Evolutionary conservation across 2,329 filamentous ascomycete genomes (phyloP), one percentile per base, ranked within the genome.

Genomic region (Aotearoamyces nothofagi): DNA sequence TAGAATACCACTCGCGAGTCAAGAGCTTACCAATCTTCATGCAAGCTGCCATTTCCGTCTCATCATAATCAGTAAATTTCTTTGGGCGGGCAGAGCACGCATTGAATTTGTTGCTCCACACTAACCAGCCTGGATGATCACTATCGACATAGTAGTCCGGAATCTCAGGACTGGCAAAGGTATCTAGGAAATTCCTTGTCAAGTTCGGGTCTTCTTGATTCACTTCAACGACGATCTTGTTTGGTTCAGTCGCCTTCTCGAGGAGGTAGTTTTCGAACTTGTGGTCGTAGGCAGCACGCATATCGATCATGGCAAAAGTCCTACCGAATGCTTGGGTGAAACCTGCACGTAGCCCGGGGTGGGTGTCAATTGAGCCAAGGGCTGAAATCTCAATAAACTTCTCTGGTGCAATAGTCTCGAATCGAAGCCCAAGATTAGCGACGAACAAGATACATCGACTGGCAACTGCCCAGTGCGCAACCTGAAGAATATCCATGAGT

Each of bases 391-490:
- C 76, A 30, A 96, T 70, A 51, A 96, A 78, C 33, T 78, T 70
- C 11, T 78, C 63, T 1, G 82, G 81, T 5, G 83, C 83, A 36
- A 98, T 69, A 11, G 72, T 78, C 39, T 94, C 78, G 43, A 96
- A 93, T n/a, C 90, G 76, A 37, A 94, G 69, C 33, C 83, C 87
- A 37, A 94, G 66, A 35, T 90, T 92, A 32, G 87, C 73, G 4
- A 92, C 81, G 49, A 98, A 90, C 19, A 92, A 79, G 7, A 81
- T 80, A 32, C 86, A 92, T 15, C 87, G 69, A 28, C 75, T 83
- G 5, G 87, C 87, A 42, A 93, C 86, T 59, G 93, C 96, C 90
- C 90, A 98, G 48, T 98, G 92, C 1, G 84, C 82, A 3, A 69
- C 69, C 43, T 72, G 75, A 2, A 83, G 80, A 34, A 78, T 58